Evolutionary conservation across 345 rosid species (phyloP), one percentile per base, ranked within the genome.

Genomic region (Aquilaria sinensis): DNA sequence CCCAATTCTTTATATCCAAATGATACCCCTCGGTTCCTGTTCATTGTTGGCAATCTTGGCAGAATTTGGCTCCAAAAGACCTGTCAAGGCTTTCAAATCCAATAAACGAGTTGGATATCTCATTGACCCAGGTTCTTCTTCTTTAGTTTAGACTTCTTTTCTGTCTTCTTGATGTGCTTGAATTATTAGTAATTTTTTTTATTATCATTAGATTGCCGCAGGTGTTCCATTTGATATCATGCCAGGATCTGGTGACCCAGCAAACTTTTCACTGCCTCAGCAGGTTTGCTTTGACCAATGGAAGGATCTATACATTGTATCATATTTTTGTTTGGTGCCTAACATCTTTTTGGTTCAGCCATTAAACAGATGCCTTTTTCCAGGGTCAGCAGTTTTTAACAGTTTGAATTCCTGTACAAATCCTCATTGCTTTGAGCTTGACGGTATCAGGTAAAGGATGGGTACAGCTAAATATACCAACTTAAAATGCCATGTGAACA

Each of bases 401-500:
- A 88, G 96, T 31, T 91, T 91, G 61, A 82, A 89, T 65, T 89
- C 97, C 50, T 87, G 96, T 67, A 87, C 96, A 58, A 89, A 91
- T 79, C 97, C 97, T 70, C 99, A 95, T 74, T 85, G 85, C 56
- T 95, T 95, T 79, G 97, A 89, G 80, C 71, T 95, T 63, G 99
- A 95, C 61, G 76, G 77, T 63, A 57, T 89, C 74, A 84, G 89
- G 99, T 87, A 70, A 73, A 56, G 62, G 34, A 62, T 62, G 11
- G 13, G 48, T 61, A 45, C 65, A 12, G 11, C 5, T 52, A 14
- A 46, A 45, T 62, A 41, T 14, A 12, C 41, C 8, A 37, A 5
- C 43, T 0, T 37, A 4, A 9, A 9, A 9, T 5, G 43, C 8
- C 8, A 4, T 37, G 43, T 37, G 43, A 37, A 70, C 62, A 31